Percentiles rank a stretch among this genome's conserved stretches.
phyloP scores from a whole-genome alignment of 2,329 filamentous ascomycete genomes.

The Cucurbitaria berberidis region DNA sequence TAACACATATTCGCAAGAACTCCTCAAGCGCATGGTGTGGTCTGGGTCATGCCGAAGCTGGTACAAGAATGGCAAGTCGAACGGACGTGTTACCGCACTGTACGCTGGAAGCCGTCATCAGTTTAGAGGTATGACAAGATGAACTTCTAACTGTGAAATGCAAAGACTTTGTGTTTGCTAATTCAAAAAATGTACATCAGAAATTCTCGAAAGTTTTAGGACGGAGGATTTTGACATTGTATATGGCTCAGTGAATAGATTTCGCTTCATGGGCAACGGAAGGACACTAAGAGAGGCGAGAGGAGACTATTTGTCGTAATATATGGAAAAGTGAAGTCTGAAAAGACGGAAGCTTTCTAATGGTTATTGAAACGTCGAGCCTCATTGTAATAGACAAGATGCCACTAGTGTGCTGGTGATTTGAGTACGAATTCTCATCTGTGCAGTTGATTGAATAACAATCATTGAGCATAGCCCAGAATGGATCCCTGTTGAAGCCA shows the following conservation, averaged over 20 bases:
- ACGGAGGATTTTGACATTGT: background rate
- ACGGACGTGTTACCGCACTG: background rate
- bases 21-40: slow-evolving; percentile 14
- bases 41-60: slow-evolving; percentile 13
- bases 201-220: background rate
- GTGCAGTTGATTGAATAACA: too few relatives aligned
- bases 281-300: background rate
- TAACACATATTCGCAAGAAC: background rate
- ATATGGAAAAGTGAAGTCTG: background rate
- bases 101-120: background rate
- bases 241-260: background rate
- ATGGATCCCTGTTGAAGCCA: too few relatives aligned
- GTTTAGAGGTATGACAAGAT: background rate
- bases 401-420: too few relatives aligned
- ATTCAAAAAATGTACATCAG: too few relatives aligned
- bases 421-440: too few relatives aligned
- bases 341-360: too few relatives aligned
- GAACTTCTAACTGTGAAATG: too few relatives aligned
- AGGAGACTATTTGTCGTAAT: background rate
- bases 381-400: too few relatives aligned
- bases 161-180: too few relatives aligned
- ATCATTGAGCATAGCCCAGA: too few relatives aligned
- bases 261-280: background rate
- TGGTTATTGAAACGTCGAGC: too few relatives aligned
- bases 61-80: slow-evolving; percentile 7